These are phyloP conservation scores for Cucurbita moschata DNA, from an alignment of 306 rosid species.

Conservation along the genomic window DNA sequence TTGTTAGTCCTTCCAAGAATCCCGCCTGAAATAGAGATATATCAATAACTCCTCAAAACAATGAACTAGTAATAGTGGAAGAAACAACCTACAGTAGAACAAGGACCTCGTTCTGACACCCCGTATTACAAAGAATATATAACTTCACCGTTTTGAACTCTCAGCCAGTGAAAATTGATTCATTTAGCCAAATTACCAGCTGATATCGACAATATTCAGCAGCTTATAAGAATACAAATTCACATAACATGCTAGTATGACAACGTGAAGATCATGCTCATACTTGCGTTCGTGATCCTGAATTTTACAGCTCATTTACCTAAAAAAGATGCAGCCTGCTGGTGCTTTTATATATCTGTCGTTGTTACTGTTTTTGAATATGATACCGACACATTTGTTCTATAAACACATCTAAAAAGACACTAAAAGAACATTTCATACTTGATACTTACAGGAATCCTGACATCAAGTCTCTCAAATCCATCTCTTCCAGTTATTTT, in stretches of 20 bases:
- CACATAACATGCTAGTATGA: background rate
- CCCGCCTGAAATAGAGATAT: conserved; percentile 57
- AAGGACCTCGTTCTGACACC: background rate
- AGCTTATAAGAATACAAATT: background rate
- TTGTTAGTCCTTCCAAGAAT: conserved; percentile 79
- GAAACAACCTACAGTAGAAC: background rate
- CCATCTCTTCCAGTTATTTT: conserved; percentile 91
- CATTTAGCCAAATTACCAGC: background rate
- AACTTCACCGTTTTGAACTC: background rate
- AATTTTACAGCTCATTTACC: no score
- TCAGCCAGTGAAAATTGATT: no score
- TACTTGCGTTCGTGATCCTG: background rate
- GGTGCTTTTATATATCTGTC: background rate
- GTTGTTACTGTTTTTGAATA: background rate
- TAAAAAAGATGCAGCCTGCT: no score
- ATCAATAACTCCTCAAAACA: background rate
- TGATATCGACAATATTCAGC: background rate
- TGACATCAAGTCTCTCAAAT: conserved; percentile 69
- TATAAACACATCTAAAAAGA: background rate
- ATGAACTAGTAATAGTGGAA: background rate
- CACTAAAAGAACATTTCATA: background rate
- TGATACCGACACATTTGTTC: background rate
- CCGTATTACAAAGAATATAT: background rate
- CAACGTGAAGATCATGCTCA: background rate
- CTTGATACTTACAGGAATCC: conserved; percentile 61